Evolutionary conservation across 306 rosid species (phyloP), one percentile per base, ranked within the genome.

Genomic region (Myrica gale): DNA sequence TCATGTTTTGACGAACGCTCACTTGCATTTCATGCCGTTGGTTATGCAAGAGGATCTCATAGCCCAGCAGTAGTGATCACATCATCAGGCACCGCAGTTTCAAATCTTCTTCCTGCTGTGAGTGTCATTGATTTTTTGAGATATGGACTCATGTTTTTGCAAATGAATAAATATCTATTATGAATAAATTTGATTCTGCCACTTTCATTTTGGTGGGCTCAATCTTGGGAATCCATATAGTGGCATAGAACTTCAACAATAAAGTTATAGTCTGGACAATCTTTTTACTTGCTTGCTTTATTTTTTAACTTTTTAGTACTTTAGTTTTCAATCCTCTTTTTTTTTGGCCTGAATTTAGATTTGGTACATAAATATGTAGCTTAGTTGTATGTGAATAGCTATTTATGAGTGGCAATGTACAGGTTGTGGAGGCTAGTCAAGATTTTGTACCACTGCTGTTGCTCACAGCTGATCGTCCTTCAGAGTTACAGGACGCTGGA

Each of bases 391-490:
- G 69, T 41, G 60, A 63, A 69, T 39, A 26, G 63, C 43, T 46
- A 50, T 37, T 26, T 23, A 45, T 52, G 37, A 51, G 12, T 50
- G 67, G 74, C 69, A 79, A 80, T 73, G 23, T 60, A 76, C 85
- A 94, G 98, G 96, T 94, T 80, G 98, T 94, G 72, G 98, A 94
- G 87, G 97, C 98, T 69, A 85, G 91, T 83, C 97, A 92, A 85
- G 95, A 94, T 88, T 90, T 87, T 86, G 90, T 92, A 68, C 96
- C 98, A 7, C 93, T 94, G 77, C 57, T 94, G 81, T 87, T 92
- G 80, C 93, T 94, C 79, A 94, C 98, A 51, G 97, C 98, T 53
- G 98, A 94, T 75, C 95, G 98, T 71, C 98, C 98, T 78, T 84
- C 90, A 20, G 98, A 94, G 82, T 82, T 94, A 78, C 88, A 84